Evolutionary conservation across 2,329 filamentous ascomycete species (phyloP).

Genomic region (Exophiala alcalophila): DNA sequence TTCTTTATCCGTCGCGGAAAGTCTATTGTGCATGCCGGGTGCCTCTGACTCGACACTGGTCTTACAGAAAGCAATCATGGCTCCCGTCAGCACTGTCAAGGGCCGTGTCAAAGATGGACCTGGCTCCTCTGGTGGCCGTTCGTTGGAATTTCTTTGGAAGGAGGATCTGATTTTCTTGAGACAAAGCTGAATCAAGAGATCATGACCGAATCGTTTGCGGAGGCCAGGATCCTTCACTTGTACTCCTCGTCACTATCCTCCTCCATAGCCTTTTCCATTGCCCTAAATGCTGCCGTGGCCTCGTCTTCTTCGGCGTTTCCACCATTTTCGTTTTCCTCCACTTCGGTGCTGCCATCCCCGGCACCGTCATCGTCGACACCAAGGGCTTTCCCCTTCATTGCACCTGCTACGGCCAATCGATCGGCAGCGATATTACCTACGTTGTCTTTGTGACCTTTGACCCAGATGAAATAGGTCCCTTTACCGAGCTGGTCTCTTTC

Average conservation of each 20-base stretch:
- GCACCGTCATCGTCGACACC: not conserved
- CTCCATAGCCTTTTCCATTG: conserved; percentile 24
- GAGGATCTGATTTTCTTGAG: no score
- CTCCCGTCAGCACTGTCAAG: no score
- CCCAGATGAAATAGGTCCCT: conserved; percentile 74
- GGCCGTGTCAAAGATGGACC: no score
- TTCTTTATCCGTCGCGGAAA: no score
- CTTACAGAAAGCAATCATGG: no score
- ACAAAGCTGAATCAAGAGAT: no score
- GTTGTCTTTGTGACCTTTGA: conserved; percentile 77
- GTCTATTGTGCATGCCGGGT: no score
- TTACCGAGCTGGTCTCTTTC: conserved; percentile 61
- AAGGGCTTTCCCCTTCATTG: conserved; percentile 41
- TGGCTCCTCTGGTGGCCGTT: no score
- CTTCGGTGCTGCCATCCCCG: not conserved
- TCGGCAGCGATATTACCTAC: conserved; percentile 80
- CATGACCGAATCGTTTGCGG: no score
- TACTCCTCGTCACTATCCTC: conserved; percentile 12
- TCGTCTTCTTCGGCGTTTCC: conserved; percentile 11
- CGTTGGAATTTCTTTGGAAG: no score
- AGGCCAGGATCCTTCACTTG: conserved; percentile 12
- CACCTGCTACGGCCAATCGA: conserved; percentile 67
- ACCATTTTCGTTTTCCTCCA: not conserved
- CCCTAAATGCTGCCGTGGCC: conserved; percentile 12
- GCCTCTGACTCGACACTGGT: no score